A percentile compares a stretch with the other conserved stretches of the same genome.
Evolutionary conservation across 2,329 filamentous ascomycete genomes (phyloP).

Genomic region (Sclerotinia borealis): DNA sequence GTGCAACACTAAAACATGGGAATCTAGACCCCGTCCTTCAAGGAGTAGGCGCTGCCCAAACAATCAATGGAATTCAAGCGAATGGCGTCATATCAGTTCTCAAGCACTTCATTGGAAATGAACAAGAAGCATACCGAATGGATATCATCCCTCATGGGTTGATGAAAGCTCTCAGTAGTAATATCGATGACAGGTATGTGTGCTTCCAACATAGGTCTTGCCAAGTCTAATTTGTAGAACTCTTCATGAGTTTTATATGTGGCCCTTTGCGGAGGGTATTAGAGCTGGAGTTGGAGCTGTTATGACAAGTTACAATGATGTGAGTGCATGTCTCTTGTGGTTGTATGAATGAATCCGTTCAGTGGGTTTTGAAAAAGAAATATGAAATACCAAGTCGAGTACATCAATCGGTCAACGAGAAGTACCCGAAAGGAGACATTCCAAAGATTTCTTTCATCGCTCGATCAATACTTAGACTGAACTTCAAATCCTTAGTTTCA

Average conservation of each 20-base stretch:
- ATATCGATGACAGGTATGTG: slow-evolving; percentile 47
- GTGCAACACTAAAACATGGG: not conserved
- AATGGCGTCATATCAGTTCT: slow-evolving; percentile 50
- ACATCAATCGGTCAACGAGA: not conserved
- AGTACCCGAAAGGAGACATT: not conserved
- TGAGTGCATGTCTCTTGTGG: not conserved
- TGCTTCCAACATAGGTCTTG: not conserved
- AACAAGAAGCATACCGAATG: slow-evolving; percentile 31
- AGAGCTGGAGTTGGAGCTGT: slow-evolving; percentile 70
- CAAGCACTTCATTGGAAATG: slow-evolving; percentile 53
- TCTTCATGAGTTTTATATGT: slow-evolving; percentile 54
- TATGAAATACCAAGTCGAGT: not conserved
- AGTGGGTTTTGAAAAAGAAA: not conserved
- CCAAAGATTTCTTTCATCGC: not conserved
- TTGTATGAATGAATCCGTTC: not conserved
- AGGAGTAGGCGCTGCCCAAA: slow-evolving; percentile 43
- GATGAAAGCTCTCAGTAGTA: slow-evolving; percentile 35
- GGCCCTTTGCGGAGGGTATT: slow-evolving; percentile 52
- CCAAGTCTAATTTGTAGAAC: slow-evolving; percentile 31
- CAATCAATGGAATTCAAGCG: slow-evolving; percentile 51
- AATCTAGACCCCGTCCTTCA: slow-evolving; percentile 57
- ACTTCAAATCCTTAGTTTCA: not conserved
- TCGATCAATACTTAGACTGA: too few species aligned
- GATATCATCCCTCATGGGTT: slow-evolving; percentile 31
- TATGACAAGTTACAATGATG: slow-evolving; percentile 76